phyloP scores from a whole-genome alignment of 140 eudicot genomes.

The Anethum foeniculum region DNA sequence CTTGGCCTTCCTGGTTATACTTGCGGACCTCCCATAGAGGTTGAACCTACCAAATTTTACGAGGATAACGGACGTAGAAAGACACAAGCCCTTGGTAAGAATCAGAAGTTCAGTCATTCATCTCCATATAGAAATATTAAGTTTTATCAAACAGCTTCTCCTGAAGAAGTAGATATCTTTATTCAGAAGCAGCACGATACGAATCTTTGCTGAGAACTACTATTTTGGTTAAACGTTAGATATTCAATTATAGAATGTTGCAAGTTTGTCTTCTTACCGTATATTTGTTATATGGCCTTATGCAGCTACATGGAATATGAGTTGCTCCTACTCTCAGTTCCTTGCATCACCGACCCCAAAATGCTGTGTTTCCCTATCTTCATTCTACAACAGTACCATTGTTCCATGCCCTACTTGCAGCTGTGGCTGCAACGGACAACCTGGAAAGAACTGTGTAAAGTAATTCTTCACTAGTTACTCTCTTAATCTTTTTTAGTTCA shows the following conservation, averaged over 20 bases:
- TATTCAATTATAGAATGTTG: neutral
- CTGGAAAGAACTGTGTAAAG: slow-evolving; percentile 36
- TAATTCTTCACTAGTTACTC: slow-evolving; percentile 8
- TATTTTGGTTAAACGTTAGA: neutral
- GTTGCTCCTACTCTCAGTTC: slow-evolving; percentile 66
- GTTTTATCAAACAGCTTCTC: neutral
- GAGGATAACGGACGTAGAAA: slow-evolving; percentile 59
- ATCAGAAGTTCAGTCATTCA: neutral
- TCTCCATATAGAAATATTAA: neutral
- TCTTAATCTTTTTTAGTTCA: neutral
- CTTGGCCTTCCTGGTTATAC: slow-evolving; percentile 71
- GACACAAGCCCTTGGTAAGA: slow-evolving; percentile 67
- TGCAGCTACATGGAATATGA: slow-evolving; percentile 69
- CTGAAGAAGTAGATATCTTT: neutral
- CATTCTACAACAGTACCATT: slow-evolving; percentile 52
- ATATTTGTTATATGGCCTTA: neutral
- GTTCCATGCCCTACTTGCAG: slow-evolving; percentile 47
- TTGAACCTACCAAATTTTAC: slow-evolving; percentile 42
- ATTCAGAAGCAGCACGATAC: neutral
- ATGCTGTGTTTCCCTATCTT: slow-evolving; percentile 76
- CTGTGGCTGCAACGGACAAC: slow-evolving; percentile 44
- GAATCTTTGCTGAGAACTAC: neutral
- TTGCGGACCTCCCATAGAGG: slow-evolving; percentile 48
- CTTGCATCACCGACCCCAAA: slow-evolving; percentile 55
- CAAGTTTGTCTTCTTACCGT: neutral